Percentiles rank a stretch among this genome's conserved stretches.
Conservation (phyloP, 768 basidiomycete genomes). For the Punctularia strigosozonata region DNA sequence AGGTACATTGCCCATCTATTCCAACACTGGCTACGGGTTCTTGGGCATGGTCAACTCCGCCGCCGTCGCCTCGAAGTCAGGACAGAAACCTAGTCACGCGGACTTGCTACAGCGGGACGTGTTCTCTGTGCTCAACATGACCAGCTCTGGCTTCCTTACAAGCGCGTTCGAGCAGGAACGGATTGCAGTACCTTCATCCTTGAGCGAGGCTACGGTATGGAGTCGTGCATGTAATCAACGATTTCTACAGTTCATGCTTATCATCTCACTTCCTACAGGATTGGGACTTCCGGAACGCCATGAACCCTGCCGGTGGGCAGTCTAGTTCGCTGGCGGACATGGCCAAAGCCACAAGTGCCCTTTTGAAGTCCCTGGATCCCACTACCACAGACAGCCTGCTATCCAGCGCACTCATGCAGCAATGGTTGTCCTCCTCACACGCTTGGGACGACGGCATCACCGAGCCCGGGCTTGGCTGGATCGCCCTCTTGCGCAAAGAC, state of each 20-base stretch:
- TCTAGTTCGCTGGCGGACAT: slow-evolving; percentile 38
- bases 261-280: slow-evolving; percentile 19
- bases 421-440: not conserved
- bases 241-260: not conserved
- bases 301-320: slow-evolving; percentile 37
- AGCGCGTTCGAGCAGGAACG: slow-evolving; percentile 23
- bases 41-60: slow-evolving; percentile 25
- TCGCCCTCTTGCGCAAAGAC: not conserved
- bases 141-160: slow-evolving; percentile 29
- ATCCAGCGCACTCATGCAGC: not conserved
- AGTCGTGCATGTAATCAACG: not conserved
- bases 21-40: slow-evolving; percentile 23
- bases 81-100: slow-evolving; percentile 21
- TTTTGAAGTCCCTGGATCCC: slow-evolving; percentile 33
- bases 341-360: slow-evolving; percentile 29
- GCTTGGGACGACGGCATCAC: not conserved
- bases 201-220: slow-evolving; percentile 24
- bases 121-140: slow-evolving; percentile 34
- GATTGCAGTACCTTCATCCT: slow-evolving; percentile 27
- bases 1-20: slow-evolving; percentile 31
- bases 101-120: slow-evolving; percentile 36
- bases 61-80: slow-evolving; percentile 12
- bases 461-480: not conserved
- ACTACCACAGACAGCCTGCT: not conserved
- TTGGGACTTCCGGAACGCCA: slow-evolving; percentile 23